Conservation (phyloP, 768 basidiomycete genomes). For the Mrakia blollopis region DNA sequence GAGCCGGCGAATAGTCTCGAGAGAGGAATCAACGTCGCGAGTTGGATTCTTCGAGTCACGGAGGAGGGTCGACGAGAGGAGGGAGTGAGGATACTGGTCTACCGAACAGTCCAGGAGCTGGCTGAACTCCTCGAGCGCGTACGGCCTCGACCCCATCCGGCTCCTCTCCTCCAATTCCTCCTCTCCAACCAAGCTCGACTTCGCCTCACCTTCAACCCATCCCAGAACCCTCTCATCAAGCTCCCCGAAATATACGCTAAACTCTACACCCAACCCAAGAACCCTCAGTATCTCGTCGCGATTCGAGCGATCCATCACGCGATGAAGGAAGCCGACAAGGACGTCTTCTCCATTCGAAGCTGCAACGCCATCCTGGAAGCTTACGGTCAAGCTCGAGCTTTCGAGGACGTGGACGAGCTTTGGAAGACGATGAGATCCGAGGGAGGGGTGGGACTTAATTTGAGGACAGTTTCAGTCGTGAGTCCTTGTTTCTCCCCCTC, state of each 20-base stretch:
- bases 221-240: neutral
- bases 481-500: neutral
- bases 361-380: neutral
- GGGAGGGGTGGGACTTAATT: neutral
- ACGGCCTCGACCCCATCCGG: neutral
- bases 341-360: neutral
- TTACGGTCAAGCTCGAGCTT: neutral
- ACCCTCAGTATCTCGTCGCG: neutral
- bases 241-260: neutral
- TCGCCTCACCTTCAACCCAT: neutral
- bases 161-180: neutral
- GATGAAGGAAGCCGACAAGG: neutral
- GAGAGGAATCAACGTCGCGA: neutral
- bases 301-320: slow-evolving; percentile 4
- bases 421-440: neutral
- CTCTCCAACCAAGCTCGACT: neutral
- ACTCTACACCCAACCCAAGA: neutral
- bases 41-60: neutral
- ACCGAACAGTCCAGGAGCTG: neutral
- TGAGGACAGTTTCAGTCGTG: neutral
- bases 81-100: neutral
- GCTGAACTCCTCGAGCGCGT: neutral
- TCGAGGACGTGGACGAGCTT: neutral
- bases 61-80: neutral
- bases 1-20: neutral